Conservation (phyloP, 2,329 filamentous ascomycete genomes). For the Alternaria brassicicola region DNA sequence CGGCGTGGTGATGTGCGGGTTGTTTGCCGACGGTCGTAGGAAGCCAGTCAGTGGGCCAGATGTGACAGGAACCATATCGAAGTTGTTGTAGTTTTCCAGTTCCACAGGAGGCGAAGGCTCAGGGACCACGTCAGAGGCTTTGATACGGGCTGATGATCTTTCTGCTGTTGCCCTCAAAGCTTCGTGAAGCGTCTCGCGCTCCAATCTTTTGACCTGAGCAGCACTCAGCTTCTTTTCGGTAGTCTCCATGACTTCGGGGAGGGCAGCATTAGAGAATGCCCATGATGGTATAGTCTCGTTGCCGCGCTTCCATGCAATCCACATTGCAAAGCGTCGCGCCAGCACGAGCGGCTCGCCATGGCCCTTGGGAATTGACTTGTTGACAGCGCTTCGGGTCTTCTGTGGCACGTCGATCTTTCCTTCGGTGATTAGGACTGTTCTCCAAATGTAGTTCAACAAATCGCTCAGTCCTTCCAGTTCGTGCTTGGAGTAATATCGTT, state of each 20-base stretch:
- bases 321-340: slow-evolving; percentile 66
- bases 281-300: slow-evolving; percentile 67
- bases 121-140: slow-evolving; percentile 24
- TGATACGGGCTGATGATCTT: slow-evolving; percentile 48
- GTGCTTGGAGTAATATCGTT: slow-evolving; percentile 66
- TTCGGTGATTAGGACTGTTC: slow-evolving; percentile 66
- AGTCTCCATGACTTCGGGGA: slow-evolving; percentile 50
- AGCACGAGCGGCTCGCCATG: slow-evolving; percentile 66
- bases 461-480: slow-evolving; percentile 67
- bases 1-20: slow-evolving; percentile 54
- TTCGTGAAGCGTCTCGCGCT: slow-evolving; percentile 58
- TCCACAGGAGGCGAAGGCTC: slow-evolving; percentile 23
- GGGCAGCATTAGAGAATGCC: slow-evolving; percentile 63
- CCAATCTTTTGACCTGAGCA: slow-evolving; percentile 61
- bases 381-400: slow-evolving; percentile 65
- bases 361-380: slow-evolving; percentile 67
- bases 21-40: slow-evolving; percentile 46
- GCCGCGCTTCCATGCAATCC: slow-evolving; percentile 71
- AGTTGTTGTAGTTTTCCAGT: slow-evolving; percentile 18
- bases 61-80: slow-evolving; percentile 18
- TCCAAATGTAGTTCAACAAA: slow-evolving; percentile 65
- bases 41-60: slow-evolving; percentile 41
- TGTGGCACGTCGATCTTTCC: slow-evolving; percentile 66
- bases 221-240: slow-evolving; percentile 61
- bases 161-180: slow-evolving; percentile 53